Percentiles rank a stretch among this genome's conserved stretches.
Evolutionary conservation across 2,329 filamentous ascomycete genomes (phyloP).

Genomic region (Exophiala bonariae): DNA sequence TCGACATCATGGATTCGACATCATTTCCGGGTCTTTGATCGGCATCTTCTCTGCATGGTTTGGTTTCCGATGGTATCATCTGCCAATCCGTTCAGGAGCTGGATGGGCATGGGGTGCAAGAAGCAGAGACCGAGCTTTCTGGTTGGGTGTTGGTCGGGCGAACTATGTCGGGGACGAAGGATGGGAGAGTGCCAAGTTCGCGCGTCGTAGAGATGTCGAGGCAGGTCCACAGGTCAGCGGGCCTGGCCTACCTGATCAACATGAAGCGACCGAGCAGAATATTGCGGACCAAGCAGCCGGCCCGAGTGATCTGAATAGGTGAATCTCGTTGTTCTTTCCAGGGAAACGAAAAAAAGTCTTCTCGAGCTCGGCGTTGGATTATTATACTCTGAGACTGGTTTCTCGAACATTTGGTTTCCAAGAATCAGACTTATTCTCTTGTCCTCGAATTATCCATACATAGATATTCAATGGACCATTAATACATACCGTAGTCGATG

Average conservation of each 20-base stretch:
- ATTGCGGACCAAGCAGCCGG: conserved; percentile 1
- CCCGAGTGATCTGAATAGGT: neutral
- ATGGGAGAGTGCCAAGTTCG: conserved; percentile 32
- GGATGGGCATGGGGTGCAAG: conserved; percentile 90
- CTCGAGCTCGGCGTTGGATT: too few relatives aligned
- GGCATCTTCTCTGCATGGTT: conserved; percentile 71
- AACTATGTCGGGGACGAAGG: conserved; percentile 50
- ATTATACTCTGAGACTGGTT: too few relatives aligned
- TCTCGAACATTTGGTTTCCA: too few relatives aligned
- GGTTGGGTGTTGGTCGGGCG: conserved; percentile 59
- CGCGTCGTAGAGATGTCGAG: neutral
- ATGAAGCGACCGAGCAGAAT: conserved; percentile 9
- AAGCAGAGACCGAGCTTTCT: conserved; percentile 71
- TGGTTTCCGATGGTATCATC: conserved; percentile 81
- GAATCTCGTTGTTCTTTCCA: too few relatives aligned
- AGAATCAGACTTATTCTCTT: too few relatives aligned
- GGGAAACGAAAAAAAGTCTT: too few relatives aligned
- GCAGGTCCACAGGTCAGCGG: conserved; percentile 2
- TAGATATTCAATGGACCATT: too few relatives aligned
- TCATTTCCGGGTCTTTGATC: conserved; percentile 79
- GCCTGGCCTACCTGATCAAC: conserved; percentile 14
- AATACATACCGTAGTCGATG: too few relatives aligned
- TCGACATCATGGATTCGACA: conserved; percentile 89
- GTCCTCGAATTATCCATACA: too few relatives aligned
- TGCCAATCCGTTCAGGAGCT: conserved; percentile 73